Conservation (phyloP, 2,329 filamentous ascomycete genomes). For the Colletotrichum scovillei region DNA sequence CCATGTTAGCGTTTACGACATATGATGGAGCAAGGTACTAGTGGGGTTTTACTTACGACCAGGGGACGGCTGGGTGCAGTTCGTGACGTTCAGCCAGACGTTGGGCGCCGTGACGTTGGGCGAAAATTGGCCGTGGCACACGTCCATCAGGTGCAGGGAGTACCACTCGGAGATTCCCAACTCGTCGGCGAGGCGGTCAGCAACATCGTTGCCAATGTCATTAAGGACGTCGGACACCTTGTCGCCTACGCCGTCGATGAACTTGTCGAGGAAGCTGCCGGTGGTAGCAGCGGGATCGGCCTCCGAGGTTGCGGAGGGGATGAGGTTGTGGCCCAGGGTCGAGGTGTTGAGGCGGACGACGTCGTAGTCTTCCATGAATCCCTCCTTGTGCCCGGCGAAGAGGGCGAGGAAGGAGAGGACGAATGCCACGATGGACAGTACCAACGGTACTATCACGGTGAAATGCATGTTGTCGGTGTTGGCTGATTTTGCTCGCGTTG, state of each 20-base stretch:
- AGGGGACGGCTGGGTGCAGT: conserved; percentile 54
- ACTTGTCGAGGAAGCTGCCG: conserved; percentile 42
- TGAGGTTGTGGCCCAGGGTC: conserved; percentile 49
- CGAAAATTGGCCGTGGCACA: conserved; percentile 58
- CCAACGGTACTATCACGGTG: conserved; percentile 49
- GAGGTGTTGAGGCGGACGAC: conserved; percentile 53
- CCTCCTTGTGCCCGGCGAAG: conserved; percentile 52
- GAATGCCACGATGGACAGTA: conserved; percentile 51
- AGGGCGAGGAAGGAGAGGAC: conserved; percentile 53
- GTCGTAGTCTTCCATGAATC: conserved; percentile 57
- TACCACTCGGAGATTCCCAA: conserved; percentile 64
- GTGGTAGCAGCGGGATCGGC: conserved; percentile 35
- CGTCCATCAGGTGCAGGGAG: conserved; percentile 60
- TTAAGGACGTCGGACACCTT: conserved; percentile 51
- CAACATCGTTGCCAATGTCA: conserved; percentile 51
- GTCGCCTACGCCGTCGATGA: conserved; percentile 43
- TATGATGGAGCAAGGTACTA: neutral
- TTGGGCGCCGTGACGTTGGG: conserved; percentile 53
- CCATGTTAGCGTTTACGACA: conserved; percentile 5
- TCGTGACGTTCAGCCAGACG: conserved; percentile 54
- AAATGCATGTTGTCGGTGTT: conserved; percentile 39
- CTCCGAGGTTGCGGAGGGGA: conserved; percentile 27
- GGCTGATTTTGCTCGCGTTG: neutral
- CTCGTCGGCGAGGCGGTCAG: conserved; percentile 53
- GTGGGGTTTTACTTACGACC: conserved; percentile 47